Percentiles rank a stretch among this genome's conserved stretches.
These are phyloP conservation scores for Capsicum baccatum DNA, from an alignment of 257 asterid species.

Conservation along the genomic window DNA sequence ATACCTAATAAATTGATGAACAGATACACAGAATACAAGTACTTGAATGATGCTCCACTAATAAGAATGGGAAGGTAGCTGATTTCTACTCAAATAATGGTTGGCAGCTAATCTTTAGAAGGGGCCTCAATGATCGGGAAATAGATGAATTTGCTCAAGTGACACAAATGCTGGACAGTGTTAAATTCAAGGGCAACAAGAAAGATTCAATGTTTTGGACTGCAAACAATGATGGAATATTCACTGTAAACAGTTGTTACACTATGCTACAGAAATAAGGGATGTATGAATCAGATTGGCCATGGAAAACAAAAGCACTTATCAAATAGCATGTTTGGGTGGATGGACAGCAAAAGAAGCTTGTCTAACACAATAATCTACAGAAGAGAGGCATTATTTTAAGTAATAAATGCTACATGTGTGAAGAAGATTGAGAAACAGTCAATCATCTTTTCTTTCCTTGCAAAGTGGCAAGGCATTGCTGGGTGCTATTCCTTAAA, in stretches of 20 bases:
- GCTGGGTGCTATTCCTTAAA: neutral
- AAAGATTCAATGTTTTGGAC: neutral
- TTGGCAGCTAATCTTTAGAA: neutral
- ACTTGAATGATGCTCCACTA: neutral
- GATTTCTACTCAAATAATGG: conserved; percentile 1
- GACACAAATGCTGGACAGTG: neutral
- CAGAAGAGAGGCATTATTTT: conserved; percentile 2
- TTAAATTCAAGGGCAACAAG: neutral
- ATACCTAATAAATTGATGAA: neutral
- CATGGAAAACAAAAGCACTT: neutral
- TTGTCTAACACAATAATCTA: conserved; percentile 14
- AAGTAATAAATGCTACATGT: neutral
- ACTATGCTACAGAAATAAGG: neutral
- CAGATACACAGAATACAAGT: neutral
- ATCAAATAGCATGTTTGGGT: neutral
- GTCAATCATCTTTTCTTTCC: neutral
- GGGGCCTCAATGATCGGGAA: neutral
- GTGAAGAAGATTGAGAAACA: conserved; percentile 6
- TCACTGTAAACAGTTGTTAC: neutral
- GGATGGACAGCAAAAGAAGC: neutral
- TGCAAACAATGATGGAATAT: neutral
- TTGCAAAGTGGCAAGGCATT: neutral
- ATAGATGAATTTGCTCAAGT: neutral
- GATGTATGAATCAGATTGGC: neutral
- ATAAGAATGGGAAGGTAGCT: neutral